phyloP scores from a whole-genome alignment of 2,329 filamentous ascomycete genomes.

The Fusarium sp. region DNA sequence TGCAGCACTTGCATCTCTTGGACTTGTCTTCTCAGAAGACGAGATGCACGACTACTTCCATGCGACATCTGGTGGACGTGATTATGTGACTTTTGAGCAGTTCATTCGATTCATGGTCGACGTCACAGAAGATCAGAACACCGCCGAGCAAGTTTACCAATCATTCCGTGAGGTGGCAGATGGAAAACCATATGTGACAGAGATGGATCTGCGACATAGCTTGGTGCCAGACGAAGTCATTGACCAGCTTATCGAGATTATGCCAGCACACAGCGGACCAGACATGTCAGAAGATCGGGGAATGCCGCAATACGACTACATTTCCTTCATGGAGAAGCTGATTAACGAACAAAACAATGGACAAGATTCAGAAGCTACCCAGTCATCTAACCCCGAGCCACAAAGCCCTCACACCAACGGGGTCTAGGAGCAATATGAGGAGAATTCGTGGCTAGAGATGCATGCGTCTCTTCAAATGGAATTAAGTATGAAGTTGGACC shows the following conservation, averaged over 20 bases:
- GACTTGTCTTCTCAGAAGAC: constrained; percentile 94
- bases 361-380: constrained; percentile 46
- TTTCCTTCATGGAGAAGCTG: constrained; percentile 94
- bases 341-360: constrained; percentile 61
- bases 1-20: constrained; percentile 92
- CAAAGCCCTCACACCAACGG: constrained; percentile 53
- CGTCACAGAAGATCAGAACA: constrained; percentile 98
- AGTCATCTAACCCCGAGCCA: constrained; percentile 48
- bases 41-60: constrained; percentile 98
- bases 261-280: constrained; percentile 85
- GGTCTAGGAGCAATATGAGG: constrained; percentile 24
- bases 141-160: constrained; percentile 97
- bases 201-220: constrained; percentile 94
- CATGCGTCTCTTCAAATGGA: constrained; percentile 27
- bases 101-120: constrained; percentile 99
- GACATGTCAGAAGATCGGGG: constrained; percentile 88
- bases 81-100: constrained; percentile 94
- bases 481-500: constrained; percentile 17
- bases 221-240: constrained; percentile 98
- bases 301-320: constrained; percentile 92
- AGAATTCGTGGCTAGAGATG: constrained; percentile 24
- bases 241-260: constrained; percentile 87
- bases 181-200: constrained; percentile 98
- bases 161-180: constrained; percentile 97
- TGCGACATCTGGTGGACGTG: constrained; percentile 82